phyloP scores from a whole-genome alignment of 116 monocot species.

The Thalassia testudinum region DNA sequence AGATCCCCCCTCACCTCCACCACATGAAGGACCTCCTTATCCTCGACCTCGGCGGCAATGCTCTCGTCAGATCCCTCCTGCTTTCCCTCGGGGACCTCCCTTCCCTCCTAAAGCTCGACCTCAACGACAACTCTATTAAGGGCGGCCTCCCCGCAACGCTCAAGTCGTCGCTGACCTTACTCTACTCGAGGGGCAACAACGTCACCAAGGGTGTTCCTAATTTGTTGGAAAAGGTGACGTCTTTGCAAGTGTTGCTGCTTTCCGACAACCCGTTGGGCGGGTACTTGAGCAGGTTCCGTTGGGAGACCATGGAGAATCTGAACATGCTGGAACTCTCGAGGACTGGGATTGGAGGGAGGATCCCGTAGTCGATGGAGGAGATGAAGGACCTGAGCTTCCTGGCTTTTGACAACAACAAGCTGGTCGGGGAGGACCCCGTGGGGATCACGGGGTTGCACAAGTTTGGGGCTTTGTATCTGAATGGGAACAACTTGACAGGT shows the following conservation, averaged over 20 bases:
- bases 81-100: too few species aligned
- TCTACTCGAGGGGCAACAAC: constrained; percentile 60
- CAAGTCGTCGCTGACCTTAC: constrained; percentile 20
- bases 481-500: constrained; percentile 60
- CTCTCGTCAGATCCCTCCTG: too few species aligned
- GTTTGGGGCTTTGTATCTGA: constrained; percentile 39
- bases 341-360: constrained; percentile 21
- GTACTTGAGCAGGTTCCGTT: constrained; percentile 15
- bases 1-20: too few species aligned
- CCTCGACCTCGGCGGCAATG: too few species aligned
- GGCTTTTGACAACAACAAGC: constrained; percentile 46
- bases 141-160: too few species aligned
- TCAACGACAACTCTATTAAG: too few species aligned
- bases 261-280: constrained; percentile 49
- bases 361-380: constrained; percentile 39
- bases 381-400: constrained; percentile 41
- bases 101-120: too few species aligned
- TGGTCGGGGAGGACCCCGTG: constrained; percentile 27
- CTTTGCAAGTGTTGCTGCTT: constrained; percentile 55
- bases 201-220: constrained; percentile 20
- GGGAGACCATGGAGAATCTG: constrained; percentile 30
- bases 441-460: constrained; percentile 26
- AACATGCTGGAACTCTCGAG: constrained; percentile 50
- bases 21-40: too few species aligned
- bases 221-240: constrained; percentile 28